Evolutionary conservation across 2,329 filamentous ascomycete genomes (phyloP), one percentile per base, ranked within the genome.

Genomic region (Akanthomyces dipterigenus): DNA sequence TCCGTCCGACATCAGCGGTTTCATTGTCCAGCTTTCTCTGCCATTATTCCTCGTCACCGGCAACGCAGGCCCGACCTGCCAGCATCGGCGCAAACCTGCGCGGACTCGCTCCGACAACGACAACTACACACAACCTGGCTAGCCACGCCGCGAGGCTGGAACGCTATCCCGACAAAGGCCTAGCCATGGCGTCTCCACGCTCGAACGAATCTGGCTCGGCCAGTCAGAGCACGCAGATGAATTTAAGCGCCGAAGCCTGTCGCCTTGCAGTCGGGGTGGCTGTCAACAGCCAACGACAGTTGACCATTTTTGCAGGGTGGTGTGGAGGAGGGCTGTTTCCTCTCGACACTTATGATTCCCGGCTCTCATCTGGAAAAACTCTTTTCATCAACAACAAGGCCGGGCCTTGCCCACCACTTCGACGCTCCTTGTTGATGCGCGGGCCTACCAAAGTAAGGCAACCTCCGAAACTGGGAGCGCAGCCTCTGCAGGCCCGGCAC

Each of bases 171-270:
- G 31, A 55, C 28, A 22, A n/a, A 22, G 58, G 58, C 36, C 34
- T 55, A 46, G 40, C 16, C 48, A 34, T 46, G 40, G 49, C 34
- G 28, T 40, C 48, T 22, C 34, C 42, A 55, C 22, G 43, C 11
- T 43, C 26, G 16, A 34, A n/a, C 12, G n/a, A 36, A 36, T 48
- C 43, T 28, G 5, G 26, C 45, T 36, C 34, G 9, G n/a, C 55
- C 45, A 43, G 36, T 51, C 56, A 54, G 14, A 38, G 18, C 40
- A 45, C 28, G n/a, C 40, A 71, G 72, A 67, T 71, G 70, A 71
- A 69, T 74, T 60, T 84, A 84, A 84, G 82, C 82, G 82, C 82
- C 79, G 77, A 78, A 72, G 76, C 76, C 77, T 81, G 79, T 78
- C 76, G 71, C 68, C 70, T 72, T 73, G 71, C 73, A 76, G n/a